A percentile compares a stretch with the other conserved stretches of the same genome.
Evolutionary conservation across 805 yeast species (phyloP).

Genomic region (Metschnikowia borealis): DNA sequence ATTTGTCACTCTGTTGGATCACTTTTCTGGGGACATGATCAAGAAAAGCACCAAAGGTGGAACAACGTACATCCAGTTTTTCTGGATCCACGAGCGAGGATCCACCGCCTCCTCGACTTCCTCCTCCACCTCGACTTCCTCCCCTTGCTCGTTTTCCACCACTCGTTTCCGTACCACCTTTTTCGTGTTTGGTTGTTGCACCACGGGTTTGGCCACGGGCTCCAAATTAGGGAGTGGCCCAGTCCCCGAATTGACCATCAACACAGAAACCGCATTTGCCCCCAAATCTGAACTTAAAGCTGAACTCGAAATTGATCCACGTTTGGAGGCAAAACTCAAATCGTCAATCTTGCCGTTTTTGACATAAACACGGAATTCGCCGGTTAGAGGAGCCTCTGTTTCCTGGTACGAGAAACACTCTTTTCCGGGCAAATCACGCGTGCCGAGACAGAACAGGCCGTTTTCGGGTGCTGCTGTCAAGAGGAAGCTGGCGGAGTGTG

Average conservation of each 20-base stretch:
- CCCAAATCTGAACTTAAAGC: neutral
- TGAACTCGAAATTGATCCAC: no score
- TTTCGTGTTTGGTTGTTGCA: conserved; percentile 6
- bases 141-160: conserved; percentile 23
- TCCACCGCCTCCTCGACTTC: conserved; percentile 24
- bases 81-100: conserved; percentile 48
- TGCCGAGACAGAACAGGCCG: conserved; percentile 29
- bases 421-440: conserved; percentile 24
- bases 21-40: conserved; percentile 27
- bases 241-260: conserved; percentile 1
- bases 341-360: conserved; percentile 3
- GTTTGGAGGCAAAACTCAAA: conserved; percentile 3
- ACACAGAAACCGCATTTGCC: conserved; percentile 1
- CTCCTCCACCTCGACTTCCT: conserved; percentile 19
- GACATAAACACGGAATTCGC: conserved; percentile 10
- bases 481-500: conserved; percentile 9
- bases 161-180: conserved; percentile 18
- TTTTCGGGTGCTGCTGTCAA: neutral
- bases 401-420: conserved; percentile 30
- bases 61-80: conserved; percentile 60
- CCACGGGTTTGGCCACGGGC: conserved; percentile 13
- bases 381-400: conserved; percentile 4
- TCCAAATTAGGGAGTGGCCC: conserved; percentile 30
- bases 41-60: conserved; percentile 41
- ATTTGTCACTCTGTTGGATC: neutral